Conservation (phyloP, 805 yeast genomes). For the Yamadazyma akitaensis region DNA sequence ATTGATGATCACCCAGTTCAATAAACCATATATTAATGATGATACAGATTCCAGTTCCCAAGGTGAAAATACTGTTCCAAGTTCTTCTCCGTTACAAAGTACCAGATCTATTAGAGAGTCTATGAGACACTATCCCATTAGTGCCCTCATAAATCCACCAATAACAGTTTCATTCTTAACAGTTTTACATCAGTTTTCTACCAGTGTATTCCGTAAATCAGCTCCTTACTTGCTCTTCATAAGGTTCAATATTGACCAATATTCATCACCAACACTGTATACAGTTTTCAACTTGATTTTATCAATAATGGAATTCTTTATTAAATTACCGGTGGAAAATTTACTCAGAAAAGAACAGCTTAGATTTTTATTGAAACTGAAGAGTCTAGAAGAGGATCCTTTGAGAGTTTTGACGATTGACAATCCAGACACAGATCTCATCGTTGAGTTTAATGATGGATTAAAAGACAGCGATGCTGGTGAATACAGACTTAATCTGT, state of each 20-base stretch:
- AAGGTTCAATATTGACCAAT: slow-evolving; percentile 62
- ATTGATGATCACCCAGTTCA: slow-evolving; percentile 67
- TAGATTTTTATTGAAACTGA: slow-evolving; percentile 49
- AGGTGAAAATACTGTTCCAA: neutral
- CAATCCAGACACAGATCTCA: slow-evolving; percentile 45
- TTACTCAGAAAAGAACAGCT: slow-evolving; percentile 81
- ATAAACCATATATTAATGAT: slow-evolving; percentile 17
- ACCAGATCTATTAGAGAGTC: slow-evolving; percentile 71
- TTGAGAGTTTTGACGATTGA: slow-evolving; percentile 40
- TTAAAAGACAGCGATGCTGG: slow-evolving; percentile 34
- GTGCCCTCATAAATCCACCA: slow-evolving; percentile 57
- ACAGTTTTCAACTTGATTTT: slow-evolving; percentile 56
- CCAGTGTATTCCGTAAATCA: slow-evolving; percentile 58
- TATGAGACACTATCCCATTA: slow-evolving; percentile 54
- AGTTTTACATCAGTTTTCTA: slow-evolving; percentile 56
- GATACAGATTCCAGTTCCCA: neutral
- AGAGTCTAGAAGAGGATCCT: slow-evolving; percentile 33
- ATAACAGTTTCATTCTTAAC: slow-evolving; percentile 42
- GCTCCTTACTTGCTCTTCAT: slow-evolving; percentile 64
- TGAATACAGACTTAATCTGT: slow-evolving; percentile 26
- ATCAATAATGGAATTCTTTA: slow-evolving; percentile 64
- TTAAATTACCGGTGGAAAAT: slow-evolving; percentile 85
- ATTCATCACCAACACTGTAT: slow-evolving; percentile 58
- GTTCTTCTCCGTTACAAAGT: neutral
- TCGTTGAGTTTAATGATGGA: slow-evolving; percentile 51